Base-by-base conservation (phyloP, 1,284 basidiomycete species). In the Cerrena zonata region DNA sequence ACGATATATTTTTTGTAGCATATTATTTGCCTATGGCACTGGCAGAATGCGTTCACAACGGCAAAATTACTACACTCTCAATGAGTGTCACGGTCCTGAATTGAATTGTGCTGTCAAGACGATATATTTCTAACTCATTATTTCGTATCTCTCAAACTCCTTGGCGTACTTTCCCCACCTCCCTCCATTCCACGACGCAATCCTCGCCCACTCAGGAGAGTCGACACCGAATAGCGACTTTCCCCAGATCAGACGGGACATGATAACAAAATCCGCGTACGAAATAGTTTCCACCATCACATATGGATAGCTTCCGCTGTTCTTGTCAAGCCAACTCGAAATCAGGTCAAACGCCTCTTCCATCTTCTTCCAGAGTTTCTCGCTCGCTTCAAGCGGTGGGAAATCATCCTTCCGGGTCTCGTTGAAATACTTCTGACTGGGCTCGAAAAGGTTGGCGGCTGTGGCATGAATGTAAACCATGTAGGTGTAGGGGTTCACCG, bases 121-220 rank as follows among this genome's bases (percentile, higher is more conserved):
- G n/a, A n/a, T n/a, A n/a, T n/a, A n/a, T n/a, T 34, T 34, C 15
- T 34, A 34, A 15, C 7, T 15, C 7, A 34, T 7, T 34, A 34
- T 15, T 15, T 34, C 34, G 40, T 54, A 51, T 30, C 38, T 50
- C 45, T 54, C 45, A 12, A 54, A 47, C 12, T n/a, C 24, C 21
- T 54, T 34, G 15, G 51, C 15, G 18, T 48, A 27, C 38, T 27
- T 18, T 4, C 21, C 38, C 53, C 53, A 54, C 27, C 40, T 51
- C 19, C 53, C 53, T 18, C 19, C 39, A 34, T 52, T 26, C 53
- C 43, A 54, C 10, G n/a, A 26, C 37, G 21, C 19, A 2, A 58
- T 42, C 39, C 53, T 46, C 44, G 41, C 40, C 58, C 58, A 60
- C 22, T 56, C 58, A 44, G 52, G 38, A 15, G 56, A 53, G 12